Percentiles rank a stretch among this genome's conserved stretches.
These are phyloP conservation scores for Neolentinus lepideus DNA, from an alignment of 1,284 basidiomycete genomes.

Conservation along the genomic window DNA sequence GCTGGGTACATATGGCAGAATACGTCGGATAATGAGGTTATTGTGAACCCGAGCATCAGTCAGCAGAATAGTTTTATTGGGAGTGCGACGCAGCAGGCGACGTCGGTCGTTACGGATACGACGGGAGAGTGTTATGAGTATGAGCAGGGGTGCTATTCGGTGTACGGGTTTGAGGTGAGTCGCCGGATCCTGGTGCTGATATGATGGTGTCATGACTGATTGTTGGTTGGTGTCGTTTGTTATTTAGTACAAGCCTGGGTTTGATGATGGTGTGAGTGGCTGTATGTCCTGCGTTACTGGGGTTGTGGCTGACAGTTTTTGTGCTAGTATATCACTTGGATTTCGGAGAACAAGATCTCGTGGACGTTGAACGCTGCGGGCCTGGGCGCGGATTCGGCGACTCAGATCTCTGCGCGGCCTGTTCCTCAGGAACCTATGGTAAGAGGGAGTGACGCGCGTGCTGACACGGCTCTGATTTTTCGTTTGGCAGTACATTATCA, in stretches of 20 bases:
- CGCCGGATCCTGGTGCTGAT: background rate
- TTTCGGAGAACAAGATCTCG: constrained; percentile 44
- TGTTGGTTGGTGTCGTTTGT: constrained; percentile 37
- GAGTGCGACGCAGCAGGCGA: constrained; percentile 30
- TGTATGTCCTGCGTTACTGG: too few species aligned
- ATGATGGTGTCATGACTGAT: background rate
- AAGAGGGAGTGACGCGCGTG: constrained; percentile 11
- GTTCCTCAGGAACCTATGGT: constrained; percentile 76
- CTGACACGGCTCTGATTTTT: constrained; percentile 1
- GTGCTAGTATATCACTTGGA: constrained; percentile 68
- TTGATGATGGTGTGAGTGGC: constrained; percentile 10
- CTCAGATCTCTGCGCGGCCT: constrained; percentile 59
- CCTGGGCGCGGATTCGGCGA: constrained; percentile 47
- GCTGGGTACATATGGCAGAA: constrained; percentile 35
- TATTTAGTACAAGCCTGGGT: constrained; percentile 40
- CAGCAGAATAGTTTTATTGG: constrained; percentile 26
- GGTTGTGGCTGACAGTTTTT: background rate
- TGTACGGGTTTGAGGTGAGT: constrained; percentile 47
- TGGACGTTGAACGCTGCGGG: constrained; percentile 67
- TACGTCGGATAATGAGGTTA: constrained; percentile 26
- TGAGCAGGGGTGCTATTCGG: constrained; percentile 33
- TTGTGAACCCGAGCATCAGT: constrained; percentile 12
- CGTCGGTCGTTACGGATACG: constrained; percentile 13
- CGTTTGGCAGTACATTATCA: constrained; percentile 53
- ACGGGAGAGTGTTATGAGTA: constrained; percentile 26